Percentiles rank a stretch among this genome's conserved stretches.
Conservation (phyloP, 129 eudicot species). For the Chrysanthemum lavandulifolium region DNA sequence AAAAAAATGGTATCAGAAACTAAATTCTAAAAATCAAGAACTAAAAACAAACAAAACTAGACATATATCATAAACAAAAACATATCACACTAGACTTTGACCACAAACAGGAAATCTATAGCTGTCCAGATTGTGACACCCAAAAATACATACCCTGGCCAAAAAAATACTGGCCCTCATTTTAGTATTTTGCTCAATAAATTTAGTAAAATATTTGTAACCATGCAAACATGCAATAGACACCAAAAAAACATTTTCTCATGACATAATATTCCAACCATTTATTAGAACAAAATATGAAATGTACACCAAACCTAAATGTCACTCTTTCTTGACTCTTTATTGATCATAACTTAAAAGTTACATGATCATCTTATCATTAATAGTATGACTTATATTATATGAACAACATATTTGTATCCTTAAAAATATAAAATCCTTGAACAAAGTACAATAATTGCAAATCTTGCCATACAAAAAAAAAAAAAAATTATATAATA, state of each 20-base stretch:
- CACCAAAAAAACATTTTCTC: no score
- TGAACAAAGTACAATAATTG: constrained; percentile 2
- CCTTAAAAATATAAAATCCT: not conserved
- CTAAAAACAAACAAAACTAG: not conserved
- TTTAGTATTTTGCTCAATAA: not conserved
- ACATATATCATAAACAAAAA: not conserved
- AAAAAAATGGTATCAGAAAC: no score
- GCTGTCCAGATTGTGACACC: constrained; percentile 29
- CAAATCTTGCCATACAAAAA: not conserved
- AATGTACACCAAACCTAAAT: not conserved
- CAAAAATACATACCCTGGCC: not conserved
- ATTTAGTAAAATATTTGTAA: not conserved
- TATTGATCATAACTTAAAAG: constrained; percentile 5
- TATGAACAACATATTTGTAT: constrained; percentile 19
- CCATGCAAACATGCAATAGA: not conserved
- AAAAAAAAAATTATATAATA: not conserved
- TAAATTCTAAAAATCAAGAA: no score
- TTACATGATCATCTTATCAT: constrained; percentile 8
- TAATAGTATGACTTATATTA: not conserved
- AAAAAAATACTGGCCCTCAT: not conserved
- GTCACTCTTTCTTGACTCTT: constrained; percentile 23
- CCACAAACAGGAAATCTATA: not conserved
- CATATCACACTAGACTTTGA: constrained; percentile 20
- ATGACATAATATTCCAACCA: no score
- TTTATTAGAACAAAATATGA: not conserved